Conservation (phyloP, 306 rosid genomes). For the Ormosia emarginata region DNA sequence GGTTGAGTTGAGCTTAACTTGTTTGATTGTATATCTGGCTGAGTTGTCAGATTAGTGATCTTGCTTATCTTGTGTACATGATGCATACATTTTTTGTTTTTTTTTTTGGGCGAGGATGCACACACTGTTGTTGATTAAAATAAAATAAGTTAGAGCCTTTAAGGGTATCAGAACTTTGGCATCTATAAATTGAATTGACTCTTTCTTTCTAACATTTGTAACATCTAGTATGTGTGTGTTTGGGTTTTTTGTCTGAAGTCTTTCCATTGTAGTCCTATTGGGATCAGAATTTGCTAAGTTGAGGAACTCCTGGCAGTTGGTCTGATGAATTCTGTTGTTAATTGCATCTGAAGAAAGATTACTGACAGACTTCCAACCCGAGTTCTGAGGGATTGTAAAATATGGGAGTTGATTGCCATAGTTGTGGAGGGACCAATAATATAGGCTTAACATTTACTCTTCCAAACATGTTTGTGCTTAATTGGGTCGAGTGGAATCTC, state of each 20-base stretch:
- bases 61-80: not conserved
- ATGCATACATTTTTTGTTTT: not conserved
- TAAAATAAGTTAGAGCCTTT: not conserved
- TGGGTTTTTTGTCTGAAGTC: not conserved
- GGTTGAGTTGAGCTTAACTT: no score
- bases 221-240: not conserved
- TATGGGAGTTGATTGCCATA: not conserved
- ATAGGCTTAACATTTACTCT: not conserved
- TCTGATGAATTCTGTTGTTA: not conserved
- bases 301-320: not conserved
- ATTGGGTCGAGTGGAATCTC: not conserved
- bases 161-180: not conserved
- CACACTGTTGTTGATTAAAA: not conserved
- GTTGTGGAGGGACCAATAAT: constrained; percentile 4
- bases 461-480: not conserved
- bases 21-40: not conserved
- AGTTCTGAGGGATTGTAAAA: not conserved
- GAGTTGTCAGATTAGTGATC: not conserved
- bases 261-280: not conserved
- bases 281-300: not conserved
- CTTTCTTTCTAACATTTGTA: not conserved
- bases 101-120: not conserved
- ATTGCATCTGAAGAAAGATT: not conserved
- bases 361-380: not conserved
- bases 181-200: not conserved